Percentiles rank a stretch among this genome's conserved stretches.
These are phyloP conservation scores for Pterocarpus macrocarpus DNA, from an alignment of 306 rosid species.

Conservation along the genomic window DNA sequence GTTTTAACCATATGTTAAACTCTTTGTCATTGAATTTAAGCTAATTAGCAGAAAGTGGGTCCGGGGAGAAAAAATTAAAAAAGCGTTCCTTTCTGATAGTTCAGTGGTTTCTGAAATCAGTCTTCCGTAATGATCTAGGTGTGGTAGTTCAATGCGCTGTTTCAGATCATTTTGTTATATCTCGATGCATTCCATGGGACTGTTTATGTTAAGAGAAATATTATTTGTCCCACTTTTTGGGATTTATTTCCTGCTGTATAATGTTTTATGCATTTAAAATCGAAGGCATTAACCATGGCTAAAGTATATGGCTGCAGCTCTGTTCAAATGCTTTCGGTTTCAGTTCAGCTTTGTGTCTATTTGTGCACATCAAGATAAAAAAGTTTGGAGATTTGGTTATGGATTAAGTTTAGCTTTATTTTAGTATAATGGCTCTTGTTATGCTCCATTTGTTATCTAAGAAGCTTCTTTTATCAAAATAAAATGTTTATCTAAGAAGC, in stretches of 20 bases:
- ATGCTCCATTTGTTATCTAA: slow-evolving; percentile 31
- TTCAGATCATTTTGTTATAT: background rate
- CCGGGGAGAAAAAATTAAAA: background rate
- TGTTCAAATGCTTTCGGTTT: slow-evolving; percentile 29
- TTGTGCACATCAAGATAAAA: background rate
- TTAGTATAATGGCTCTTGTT: slow-evolving; percentile 10
- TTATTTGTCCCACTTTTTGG: too few species aligned
- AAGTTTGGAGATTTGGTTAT: slow-evolving; percentile 7
- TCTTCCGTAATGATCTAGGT: background rate
- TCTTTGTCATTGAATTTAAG: background rate
- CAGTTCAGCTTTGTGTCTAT: background rate
- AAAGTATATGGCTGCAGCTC: background rate
- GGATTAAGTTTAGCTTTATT: slow-evolving; percentile 23
- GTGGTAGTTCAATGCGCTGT: background rate
- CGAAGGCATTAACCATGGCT: slow-evolving; percentile 21
- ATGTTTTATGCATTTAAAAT: slow-evolving; percentile 28
- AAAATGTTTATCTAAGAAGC: too few species aligned
- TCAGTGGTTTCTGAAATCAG: slow-evolving; percentile 20
- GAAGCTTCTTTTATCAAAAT: background rate
- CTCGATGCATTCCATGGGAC: background rate
- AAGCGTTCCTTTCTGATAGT: background rate
- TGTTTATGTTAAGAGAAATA: background rate
- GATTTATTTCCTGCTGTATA: slow-evolving; percentile 7
- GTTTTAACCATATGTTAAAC: background rate
- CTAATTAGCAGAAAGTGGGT: background rate